These are phyloP conservation scores for Metschnikowia koreensis DNA, from an alignment of 805 yeast genomes.

Conservation along the genomic window DNA sequence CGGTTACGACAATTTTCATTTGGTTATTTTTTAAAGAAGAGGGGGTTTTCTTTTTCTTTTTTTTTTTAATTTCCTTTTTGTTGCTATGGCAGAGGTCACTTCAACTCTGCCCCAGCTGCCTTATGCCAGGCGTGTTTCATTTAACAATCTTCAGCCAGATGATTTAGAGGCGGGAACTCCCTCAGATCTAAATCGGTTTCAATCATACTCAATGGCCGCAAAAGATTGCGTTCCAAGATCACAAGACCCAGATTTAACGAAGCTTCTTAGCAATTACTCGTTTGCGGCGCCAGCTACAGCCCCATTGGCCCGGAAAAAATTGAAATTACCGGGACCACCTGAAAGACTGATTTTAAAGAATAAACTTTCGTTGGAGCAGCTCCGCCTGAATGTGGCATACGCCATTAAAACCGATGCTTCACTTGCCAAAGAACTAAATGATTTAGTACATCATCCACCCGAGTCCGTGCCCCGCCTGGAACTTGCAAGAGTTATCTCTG, in stretches of 20 bases:
- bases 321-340: slow-evolving; percentile 32
- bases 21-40: no score
- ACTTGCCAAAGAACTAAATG: slow-evolving; percentile 22
- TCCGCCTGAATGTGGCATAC: slow-evolving; percentile 17
- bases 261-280: slow-evolving; percentile 19
- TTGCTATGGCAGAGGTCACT: slow-evolving; percentile 8
- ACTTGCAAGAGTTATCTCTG: slow-evolving; percentile 11
- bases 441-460: slow-evolving; percentile 15
- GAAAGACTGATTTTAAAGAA: slow-evolving; percentile 41
- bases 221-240: neutral
- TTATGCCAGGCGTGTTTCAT: slow-evolving; percentile 41
- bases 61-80: no score
- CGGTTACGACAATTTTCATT: no score
- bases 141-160: slow-evolving; percentile 39
- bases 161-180: slow-evolving; percentile 10
- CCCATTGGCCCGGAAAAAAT: slow-evolving; percentile 16
- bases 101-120: slow-evolving; percentile 5
- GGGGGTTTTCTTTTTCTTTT: no score
- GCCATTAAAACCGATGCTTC: slow-evolving; percentile 15
- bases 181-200: slow-evolving; percentile 3
- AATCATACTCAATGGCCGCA: slow-evolving; percentile 8
- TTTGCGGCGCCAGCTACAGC: slow-evolving; percentile 6
- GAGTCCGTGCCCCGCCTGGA: slow-evolving; percentile 18
- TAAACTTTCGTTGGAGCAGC: slow-evolving; percentile 29
- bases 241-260: slow-evolving; percentile 9